Base-by-base conservation (phyloP, 1,284 basidiomycete genomes). In the Ceratobasidium papillatum region DNA sequence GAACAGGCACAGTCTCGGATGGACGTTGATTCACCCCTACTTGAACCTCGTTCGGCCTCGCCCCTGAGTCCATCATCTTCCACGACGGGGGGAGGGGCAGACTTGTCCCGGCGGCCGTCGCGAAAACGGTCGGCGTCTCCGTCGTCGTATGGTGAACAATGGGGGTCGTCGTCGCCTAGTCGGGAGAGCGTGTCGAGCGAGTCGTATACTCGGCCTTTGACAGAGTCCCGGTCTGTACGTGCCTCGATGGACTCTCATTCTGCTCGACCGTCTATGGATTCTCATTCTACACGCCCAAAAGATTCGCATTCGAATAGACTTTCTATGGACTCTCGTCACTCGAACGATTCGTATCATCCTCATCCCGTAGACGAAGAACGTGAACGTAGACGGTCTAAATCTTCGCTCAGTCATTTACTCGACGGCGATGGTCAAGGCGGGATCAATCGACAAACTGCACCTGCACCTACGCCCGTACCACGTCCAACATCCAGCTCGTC, bases 351-450 rank as follows among this genome's bases (percentile, higher is more conserved):
- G 12, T 17, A n/a, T 27, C 27, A 45, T 27, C 45, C 63, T 22
- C 45, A 25, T 11, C 5, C 45, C 12, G 17, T 30, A 25, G 38
- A 65, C 63, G 41, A 49, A 51, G 63, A 30, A 22, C 63, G 27
- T 14, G 27, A 49, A 49, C 68, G 68, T 43, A 25, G 41, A 8
- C 68, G 56, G 12, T 71, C 68, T 1, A 71, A 71, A 34, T 71
- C 68, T 7, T 71, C 68, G 5, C 45, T 71, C 34, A 71, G 68
- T 27, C 68, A 71, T 51, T 30, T 71, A 7, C 43, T 71, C 17
- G 68, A 71, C 34, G 68, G 68, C n/a, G 68, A 56, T 9, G 68
- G 68, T 9, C 41, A 43, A 5, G 68, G 68, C 11, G 68, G 68
- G 22, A 71, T 71, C 17, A n/a, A 7, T 11, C 4, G 47, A 8